Percentiles rank a stretch among this genome's conserved stretches.
These are phyloP conservation scores for Naganishia vaughanmartiniae DNA, from an alignment of 768 basidiomycete species.

Conservation along the genomic window DNA sequence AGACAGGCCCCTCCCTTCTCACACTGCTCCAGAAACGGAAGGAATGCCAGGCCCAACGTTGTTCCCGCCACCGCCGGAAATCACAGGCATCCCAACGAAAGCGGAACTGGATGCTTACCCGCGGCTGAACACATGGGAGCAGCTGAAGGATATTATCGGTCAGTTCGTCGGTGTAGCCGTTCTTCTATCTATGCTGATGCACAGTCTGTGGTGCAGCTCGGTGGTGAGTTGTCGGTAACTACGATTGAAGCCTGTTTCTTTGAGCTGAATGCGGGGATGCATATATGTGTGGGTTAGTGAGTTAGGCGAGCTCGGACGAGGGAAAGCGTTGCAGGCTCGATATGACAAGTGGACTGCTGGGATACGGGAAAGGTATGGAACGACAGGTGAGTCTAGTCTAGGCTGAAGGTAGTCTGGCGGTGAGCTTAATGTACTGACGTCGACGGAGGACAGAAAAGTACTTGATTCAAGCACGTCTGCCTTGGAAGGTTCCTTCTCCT, in stretches of 20 bases:
- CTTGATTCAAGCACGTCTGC: constrained; percentile 42
- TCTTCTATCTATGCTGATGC: background rate
- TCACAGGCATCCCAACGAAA: constrained; percentile 47
- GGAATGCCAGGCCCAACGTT: constrained; percentile 39
- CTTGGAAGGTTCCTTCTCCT: constrained; percentile 34
- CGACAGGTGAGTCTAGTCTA: constrained; percentile 39
- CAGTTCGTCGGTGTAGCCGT: background rate
- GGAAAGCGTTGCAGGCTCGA: constrained; percentile 27
- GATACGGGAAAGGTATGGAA: constrained; percentile 41
- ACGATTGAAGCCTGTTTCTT: background rate
- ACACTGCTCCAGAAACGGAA: background rate
- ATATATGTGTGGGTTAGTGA: background rate
- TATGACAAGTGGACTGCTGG: constrained; percentile 45
- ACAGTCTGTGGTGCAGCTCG: background rate
- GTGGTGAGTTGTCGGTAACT: background rate
- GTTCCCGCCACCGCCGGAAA: constrained; percentile 37
- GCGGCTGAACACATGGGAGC: constrained; percentile 48
- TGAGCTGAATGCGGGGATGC: background rate
- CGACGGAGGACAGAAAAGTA: constrained; percentile 39
- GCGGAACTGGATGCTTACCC: constrained; percentile 47
- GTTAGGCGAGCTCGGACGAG: constrained; percentile 26
- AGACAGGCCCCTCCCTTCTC: no score
- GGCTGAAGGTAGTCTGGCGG: background rate
- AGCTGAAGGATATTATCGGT: constrained; percentile 35
- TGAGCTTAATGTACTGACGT: background rate